Evolutionary conservation across 2,329 filamentous ascomycete species (phyloP).

Genomic region (Penicillium capsulatum): DNA sequence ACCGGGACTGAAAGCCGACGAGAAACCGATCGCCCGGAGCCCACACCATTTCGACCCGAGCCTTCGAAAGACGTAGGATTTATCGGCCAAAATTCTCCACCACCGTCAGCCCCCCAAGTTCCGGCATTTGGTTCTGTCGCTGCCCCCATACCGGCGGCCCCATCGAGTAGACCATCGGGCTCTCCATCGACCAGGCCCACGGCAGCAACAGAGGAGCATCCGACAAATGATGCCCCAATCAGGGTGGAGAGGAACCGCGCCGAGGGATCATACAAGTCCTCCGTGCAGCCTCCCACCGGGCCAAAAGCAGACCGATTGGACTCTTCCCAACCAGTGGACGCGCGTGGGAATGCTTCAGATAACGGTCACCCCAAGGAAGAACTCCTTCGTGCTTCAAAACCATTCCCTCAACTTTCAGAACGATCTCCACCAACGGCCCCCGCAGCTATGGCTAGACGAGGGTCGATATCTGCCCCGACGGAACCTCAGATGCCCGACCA

Average conservation of each 20-base stretch:
- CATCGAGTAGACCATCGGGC: constrained; percentile 20
- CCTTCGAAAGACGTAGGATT: constrained; percentile 25
- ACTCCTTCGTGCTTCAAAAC: constrained; percentile 23
- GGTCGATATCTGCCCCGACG: constrained; percentile 14
- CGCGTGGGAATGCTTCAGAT: constrained; percentile 23
- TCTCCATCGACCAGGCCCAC: constrained; percentile 19
- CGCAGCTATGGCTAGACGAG: constrained; percentile 32
- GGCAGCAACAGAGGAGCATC: constrained; percentile 11
- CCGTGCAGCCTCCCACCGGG: constrained; percentile 41
- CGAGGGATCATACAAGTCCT: constrained; percentile 18
- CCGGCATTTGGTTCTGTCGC: constrained; percentile 42
- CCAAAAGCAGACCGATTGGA: constrained; percentile 42
- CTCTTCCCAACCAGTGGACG: constrained; percentile 21
- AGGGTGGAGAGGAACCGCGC: constrained; percentile 24
- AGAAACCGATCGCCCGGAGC: constrained; percentile 31
- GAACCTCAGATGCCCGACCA: constrained; percentile 22
- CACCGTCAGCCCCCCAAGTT: constrained; percentile 40
- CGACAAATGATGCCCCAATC: constrained; percentile 3
- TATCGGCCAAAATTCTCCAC: constrained; percentile 32
- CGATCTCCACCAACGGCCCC: constrained; percentile 37
- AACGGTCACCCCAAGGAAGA: constrained; percentile 23
- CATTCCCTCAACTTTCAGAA: constrained; percentile 25
- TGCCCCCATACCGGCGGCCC: constrained; percentile 23
- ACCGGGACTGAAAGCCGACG: constrained; percentile 27
- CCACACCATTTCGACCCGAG: constrained; percentile 25